Percentiles rank a stretch among this genome's conserved stretches.
Evolutionary conservation across 768 basidiomycete species (phyloP).

Genomic region (Coprinopsis sp.): DNA sequence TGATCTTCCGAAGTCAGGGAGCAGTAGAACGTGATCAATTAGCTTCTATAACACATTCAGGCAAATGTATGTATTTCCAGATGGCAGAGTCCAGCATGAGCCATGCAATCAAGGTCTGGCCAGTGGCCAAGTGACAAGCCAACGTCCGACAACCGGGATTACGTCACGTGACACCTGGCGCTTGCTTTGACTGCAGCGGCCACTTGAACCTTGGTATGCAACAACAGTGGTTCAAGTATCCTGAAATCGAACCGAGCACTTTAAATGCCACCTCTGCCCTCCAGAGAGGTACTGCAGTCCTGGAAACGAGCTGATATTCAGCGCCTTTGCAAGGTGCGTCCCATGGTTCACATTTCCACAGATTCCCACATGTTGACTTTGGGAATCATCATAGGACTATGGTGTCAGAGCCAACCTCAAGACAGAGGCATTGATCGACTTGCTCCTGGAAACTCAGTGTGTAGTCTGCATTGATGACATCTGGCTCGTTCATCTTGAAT

Average conservation of each 20-base stretch:
- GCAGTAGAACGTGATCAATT: not conserved
- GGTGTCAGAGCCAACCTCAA: constrained; percentile 82
- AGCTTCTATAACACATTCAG: too few relatives aligned
- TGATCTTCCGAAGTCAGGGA: not conserved
- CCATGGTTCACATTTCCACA: not conserved
- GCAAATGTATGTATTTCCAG: too few relatives aligned
- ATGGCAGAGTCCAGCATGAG: too few relatives aligned
- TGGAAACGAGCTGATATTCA: constrained; percentile 48
- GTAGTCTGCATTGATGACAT: not conserved
- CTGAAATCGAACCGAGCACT: constrained; percentile 11
- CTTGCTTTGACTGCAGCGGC: too few relatives aligned
- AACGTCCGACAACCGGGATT: too few relatives aligned
- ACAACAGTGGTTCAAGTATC: constrained; percentile 17
- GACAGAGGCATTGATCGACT: constrained; percentile 72
- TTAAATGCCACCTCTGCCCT: constrained; percentile 38
- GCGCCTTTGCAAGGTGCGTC: constrained; percentile 65
- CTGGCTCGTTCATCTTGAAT: constrained; percentile 3
- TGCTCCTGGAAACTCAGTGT: constrained; percentile 57
- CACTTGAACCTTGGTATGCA: too few relatives aligned
- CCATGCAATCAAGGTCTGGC: too few relatives aligned
- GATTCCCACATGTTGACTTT: constrained; percentile 14
- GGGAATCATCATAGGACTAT: constrained; percentile 49
- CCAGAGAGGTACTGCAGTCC: constrained; percentile 37
- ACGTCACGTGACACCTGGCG: not conserved
- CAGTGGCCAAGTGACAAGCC: too few relatives aligned